Percentiles rank a stretch among this genome's conserved stretches.
These are phyloP conservation scores for Saururus chinensis DNA, from an alignment of 164 flowering plant species.

Conservation along the genomic window DNA sequence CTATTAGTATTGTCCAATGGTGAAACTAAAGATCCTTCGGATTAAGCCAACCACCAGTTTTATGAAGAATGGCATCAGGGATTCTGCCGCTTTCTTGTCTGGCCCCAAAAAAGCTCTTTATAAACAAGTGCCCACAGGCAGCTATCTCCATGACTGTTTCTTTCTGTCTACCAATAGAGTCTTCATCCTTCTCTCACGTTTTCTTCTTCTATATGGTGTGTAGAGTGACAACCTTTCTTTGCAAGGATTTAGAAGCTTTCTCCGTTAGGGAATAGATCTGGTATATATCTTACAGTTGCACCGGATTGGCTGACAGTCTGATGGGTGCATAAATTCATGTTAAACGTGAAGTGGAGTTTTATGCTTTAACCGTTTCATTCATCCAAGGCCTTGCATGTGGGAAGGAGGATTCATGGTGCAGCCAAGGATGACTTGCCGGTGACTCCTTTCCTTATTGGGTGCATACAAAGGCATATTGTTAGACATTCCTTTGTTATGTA, in stretches of 20 bases:
- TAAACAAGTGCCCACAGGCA: slow-evolving; percentile 3
- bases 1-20: neutral
- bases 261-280: slow-evolving; percentile 2
- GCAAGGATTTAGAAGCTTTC: slow-evolving; percentile 1
- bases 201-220: slow-evolving; percentile 1
- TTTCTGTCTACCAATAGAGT: slow-evolving; percentile 11
- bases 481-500: neutral
- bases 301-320: slow-evolving; percentile 9
- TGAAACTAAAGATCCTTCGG: neutral
- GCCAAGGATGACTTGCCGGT: slow-evolving; percentile 81
- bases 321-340: no score
- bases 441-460: neutral
- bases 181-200: slow-evolving; percentile 4
- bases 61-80: neutral
- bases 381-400: slow-evolving; percentile 44
- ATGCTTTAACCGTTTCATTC: slow-evolving; percentile 11
- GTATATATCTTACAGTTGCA: neutral
- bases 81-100: neutral
- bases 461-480: neutral
- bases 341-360: neutral
- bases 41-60: neutral
- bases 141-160: neutral
- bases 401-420: slow-evolving; percentile 29
- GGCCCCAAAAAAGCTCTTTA: slow-evolving; percentile 4
- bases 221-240: neutral